A percentile compares a stretch with the other conserved stretches of the same genome.
Evolutionary conservation across 2,329 filamentous ascomycete genomes (phyloP).

Genomic region (Coniochaeta sp.): DNA sequence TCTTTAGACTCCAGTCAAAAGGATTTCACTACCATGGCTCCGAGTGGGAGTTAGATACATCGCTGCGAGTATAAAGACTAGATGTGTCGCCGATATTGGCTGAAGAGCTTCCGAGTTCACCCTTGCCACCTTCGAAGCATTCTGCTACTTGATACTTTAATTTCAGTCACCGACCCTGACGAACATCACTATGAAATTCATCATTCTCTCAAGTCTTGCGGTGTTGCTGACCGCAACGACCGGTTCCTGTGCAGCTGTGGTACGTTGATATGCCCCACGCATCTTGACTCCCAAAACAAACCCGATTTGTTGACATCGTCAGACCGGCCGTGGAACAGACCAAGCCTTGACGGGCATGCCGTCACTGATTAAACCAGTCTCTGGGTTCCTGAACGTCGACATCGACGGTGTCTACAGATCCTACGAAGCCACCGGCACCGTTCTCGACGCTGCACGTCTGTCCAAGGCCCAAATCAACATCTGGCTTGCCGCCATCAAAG

Average conservation of each 20-base stretch:
- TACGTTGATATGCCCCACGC: background rate
- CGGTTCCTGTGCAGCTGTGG: background rate
- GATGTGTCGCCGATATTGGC: background rate
- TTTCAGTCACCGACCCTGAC: background rate
- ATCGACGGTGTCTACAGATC: background rate
- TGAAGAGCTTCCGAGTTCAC: background rate
- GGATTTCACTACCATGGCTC: background rate
- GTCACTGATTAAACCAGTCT: background rate
- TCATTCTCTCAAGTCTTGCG: background rate
- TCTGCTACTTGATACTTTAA: background rate
- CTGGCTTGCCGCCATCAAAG: background rate
- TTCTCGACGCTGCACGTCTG: background rate
- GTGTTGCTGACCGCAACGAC: background rate
- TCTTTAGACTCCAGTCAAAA: background rate
- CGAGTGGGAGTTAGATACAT: background rate
- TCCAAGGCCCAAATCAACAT: background rate
- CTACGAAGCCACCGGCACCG: background rate
- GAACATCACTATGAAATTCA: background rate
- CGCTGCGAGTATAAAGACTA: background rate
- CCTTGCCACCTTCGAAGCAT: background rate
- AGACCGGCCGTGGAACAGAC: background rate
- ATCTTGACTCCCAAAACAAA: background rate
- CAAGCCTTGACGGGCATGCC: background rate
- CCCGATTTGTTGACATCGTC: background rate
- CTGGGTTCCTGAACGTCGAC: background rate